Evolutionary conservation across 768 basidiomycete genomes (phyloP).

Genomic region (Cubamyces lactineus): DNA sequence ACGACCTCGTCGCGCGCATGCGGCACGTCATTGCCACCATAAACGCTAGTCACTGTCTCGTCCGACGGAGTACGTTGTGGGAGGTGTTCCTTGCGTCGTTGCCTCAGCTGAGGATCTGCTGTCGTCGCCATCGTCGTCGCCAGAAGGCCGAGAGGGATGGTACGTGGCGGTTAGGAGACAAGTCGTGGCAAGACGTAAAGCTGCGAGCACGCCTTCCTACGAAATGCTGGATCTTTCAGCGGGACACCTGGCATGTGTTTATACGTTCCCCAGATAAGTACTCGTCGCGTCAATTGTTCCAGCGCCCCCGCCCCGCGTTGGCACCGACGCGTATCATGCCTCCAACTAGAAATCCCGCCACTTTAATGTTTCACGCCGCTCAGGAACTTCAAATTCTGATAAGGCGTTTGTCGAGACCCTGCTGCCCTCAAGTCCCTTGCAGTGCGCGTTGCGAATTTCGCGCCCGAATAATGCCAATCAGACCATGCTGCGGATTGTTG

Average conservation of each 20-base stretch:
- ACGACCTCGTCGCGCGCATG: constrained; percentile 60
- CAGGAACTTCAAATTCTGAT: too few relatives aligned
- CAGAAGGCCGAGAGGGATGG: background rate
- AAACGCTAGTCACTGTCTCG: constrained; percentile 14
- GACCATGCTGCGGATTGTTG: too few relatives aligned
- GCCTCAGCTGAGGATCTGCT: constrained; percentile 26
- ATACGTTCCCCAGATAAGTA: background rate
- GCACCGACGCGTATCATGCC: background rate
- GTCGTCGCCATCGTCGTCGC: constrained; percentile 19
- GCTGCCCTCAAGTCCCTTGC: too few relatives aligned
- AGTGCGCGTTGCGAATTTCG: too few relatives aligned
- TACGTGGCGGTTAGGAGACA: constrained; percentile 12
- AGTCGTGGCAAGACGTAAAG: constrained; percentile 18
- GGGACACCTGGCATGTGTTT: constrained; percentile 13
- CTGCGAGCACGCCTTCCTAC: background rate
- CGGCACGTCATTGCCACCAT: background rate
- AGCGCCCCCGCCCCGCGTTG: constrained; percentile 1
- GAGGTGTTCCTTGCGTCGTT: constrained; percentile 18
- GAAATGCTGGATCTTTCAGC: background rate
- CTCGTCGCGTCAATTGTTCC: constrained; percentile 13
- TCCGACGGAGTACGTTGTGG: constrained; percentile 13
- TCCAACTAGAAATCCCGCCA: background rate
- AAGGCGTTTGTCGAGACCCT: too few relatives aligned
- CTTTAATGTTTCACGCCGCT: background rate
- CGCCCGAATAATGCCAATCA: too few relatives aligned